A percentile compares a stretch with the other conserved stretches of the same genome.
Conservation (phyloP, 2,329 filamentous ascomycete genomes). For the Claviceps pusilla region DNA sequence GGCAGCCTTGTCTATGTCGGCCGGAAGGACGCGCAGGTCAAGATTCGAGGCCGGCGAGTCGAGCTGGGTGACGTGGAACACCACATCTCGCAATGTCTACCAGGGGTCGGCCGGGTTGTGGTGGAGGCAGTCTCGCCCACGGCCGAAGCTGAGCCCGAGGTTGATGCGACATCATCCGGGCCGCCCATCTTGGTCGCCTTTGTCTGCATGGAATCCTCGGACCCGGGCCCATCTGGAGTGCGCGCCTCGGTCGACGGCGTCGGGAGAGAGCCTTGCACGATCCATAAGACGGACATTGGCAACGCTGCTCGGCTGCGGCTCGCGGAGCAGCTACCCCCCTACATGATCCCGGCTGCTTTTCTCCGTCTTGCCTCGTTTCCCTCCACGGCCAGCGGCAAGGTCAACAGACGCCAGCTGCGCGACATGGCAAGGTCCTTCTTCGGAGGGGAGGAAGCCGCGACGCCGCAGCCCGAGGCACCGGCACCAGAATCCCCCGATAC, state of each 20-base stretch:
- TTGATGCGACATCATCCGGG: not conserved
- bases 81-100: not conserved
- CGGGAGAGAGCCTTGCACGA: not conserved
- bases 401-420: slow-evolving; percentile 6
- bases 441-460: not conserved
- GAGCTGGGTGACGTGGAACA: slow-evolving; percentile 11
- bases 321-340: slow-evolving; percentile 4
- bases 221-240: no score
- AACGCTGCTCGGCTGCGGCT: not conserved
- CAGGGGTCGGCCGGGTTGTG: not conserved
- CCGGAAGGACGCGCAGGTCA: slow-evolving; percentile 12
- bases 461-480: not conserved
- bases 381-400: slow-evolving; percentile 6
- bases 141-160: not conserved
- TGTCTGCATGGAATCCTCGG: not conserved
- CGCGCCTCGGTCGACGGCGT: not conserved
- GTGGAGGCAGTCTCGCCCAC: not conserved
- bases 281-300: not conserved
- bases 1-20: slow-evolving; percentile 12
- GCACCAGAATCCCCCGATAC: no score
- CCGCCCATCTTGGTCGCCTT: not conserved
- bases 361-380: slow-evolving; percentile 6
- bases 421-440: slow-evolving; percentile 1
- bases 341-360: slow-evolving; percentile 9
- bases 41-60: slow-evolving; percentile 13